phyloP scores from a whole-genome alignment of 441 rosid species.

The Populus tomentosa region DNA sequence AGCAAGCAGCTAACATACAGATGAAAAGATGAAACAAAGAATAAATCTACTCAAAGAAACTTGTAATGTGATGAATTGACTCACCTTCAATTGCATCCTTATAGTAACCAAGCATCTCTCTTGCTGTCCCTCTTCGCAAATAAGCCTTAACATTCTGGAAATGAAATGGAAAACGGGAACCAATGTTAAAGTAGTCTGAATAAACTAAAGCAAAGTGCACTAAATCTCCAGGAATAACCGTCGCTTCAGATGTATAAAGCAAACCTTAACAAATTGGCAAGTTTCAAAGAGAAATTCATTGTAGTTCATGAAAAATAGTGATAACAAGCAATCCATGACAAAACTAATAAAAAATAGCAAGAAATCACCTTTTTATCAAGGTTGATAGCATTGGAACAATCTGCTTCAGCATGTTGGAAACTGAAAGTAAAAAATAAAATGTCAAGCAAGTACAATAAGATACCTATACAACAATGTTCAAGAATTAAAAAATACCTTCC shows the following conservation, averaged over 20 bases:
- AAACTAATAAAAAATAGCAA: not conserved
- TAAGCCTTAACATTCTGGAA: constrained; percentile 83
- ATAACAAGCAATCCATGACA: not conserved
- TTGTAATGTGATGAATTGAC: not conserved
- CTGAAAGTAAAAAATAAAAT: constrained; percentile 34
- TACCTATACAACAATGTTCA: not conserved
- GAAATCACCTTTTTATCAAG: constrained; percentile 83
- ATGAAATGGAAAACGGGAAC: constrained; percentile 4
- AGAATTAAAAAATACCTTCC: constrained; percentile 47
- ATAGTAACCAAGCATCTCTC: constrained; percentile 75
- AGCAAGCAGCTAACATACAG: not conserved
- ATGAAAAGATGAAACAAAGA: not conserved
- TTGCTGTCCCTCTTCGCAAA: constrained; percentile 92
- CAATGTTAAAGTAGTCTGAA: not conserved
- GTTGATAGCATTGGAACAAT: constrained; percentile 74
- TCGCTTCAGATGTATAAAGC: not conserved
- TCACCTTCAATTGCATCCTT: constrained; percentile 88
- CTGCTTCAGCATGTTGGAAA: constrained; percentile 83
- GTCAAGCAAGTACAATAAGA: constrained; percentile 4
- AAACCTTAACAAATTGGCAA: not conserved
- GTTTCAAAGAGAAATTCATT: not conserved
- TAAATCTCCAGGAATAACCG: not conserved
- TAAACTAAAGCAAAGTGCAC: not conserved
- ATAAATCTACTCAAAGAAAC: not conserved
- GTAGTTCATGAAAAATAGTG: not conserved